Base-by-base conservation (phyloP, 2,329 filamentous ascomycete genomes). In the Sporothrix phasma region DNA sequence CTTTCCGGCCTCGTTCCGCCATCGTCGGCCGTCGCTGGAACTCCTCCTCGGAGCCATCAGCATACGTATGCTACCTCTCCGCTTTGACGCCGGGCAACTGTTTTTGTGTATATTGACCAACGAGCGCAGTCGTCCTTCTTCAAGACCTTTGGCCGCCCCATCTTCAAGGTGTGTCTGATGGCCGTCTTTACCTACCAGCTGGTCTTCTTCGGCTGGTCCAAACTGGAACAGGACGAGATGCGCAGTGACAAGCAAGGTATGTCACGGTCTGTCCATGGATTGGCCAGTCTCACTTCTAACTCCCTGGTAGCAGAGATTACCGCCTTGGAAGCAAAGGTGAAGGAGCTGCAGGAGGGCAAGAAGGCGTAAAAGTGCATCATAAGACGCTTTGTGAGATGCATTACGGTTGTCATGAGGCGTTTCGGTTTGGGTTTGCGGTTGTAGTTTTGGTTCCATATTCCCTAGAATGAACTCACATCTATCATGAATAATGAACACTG, bases 111-210 rank as follows among this genome's bases (percentile, higher is more conserved):
- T 37, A 11, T 37, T n/a, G 15, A 8, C 59, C 51, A 19, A 51
- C 26, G 10, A 5, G 22, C 29, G 3, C 22, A 69, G 68, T 54
- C 66, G 13, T 56, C 64, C 54, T 92, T 92, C 76, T 93, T 91
- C 79, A 87, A 84, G 72, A 85, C 84, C 15, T 92, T 91, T 72
- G 84, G 86, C 45, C 81, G 88, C 1, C 89, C 90, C 2, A 79
- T 93, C 53, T 81, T 84, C 62, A 93, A 92, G 76, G 85, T 86
- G 62, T 83, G 90, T 68, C 80, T 93, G 43, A 81, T 88, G 71
- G 88, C 90, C 62, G 82, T 92, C 63, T 86, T 90, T 71, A 88
- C 87, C 1, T 94, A 93, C 74, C 90, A 94, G 75, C 70, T 89
- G n/a, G 75, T 82, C 15, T 93, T 92, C 76, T 90, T 84, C 78